phyloP scores from a whole-genome alignment of 345 rosid genomes.

The Brassica juncea region DNA sequence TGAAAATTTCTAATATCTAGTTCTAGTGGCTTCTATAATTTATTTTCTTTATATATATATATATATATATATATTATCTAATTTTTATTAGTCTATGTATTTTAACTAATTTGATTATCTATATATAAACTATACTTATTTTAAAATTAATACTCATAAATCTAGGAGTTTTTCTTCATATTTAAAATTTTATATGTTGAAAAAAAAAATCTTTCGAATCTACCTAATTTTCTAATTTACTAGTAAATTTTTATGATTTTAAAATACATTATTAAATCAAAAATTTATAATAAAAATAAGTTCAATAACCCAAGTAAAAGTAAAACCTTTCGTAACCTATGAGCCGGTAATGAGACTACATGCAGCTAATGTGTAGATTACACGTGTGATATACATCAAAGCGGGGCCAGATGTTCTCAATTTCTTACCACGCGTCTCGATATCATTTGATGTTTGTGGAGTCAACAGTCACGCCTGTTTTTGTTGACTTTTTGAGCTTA shows the following conservation, averaged over 20 bases:
- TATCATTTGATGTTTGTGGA: conserved; percentile 2
- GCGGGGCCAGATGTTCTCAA: not conserved
- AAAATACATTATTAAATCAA: not conserved
- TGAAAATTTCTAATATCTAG: not conserved
- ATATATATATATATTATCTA: too few relatives aligned
- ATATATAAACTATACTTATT: too few relatives aligned
- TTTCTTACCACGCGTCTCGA: not conserved
- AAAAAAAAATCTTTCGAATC: too few relatives aligned
- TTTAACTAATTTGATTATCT: too few relatives aligned
- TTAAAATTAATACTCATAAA: too few relatives aligned
- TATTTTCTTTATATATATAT: too few relatives aligned
- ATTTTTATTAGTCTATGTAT: too few relatives aligned
- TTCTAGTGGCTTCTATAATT: not conserved
- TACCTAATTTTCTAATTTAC: too few relatives aligned
- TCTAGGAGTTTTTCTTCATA: not conserved
- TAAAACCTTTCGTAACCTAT: not conserved
- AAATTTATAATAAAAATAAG: too few relatives aligned
- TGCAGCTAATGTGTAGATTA: not conserved
- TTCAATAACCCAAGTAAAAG: not conserved
- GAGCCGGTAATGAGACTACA: conserved; percentile 5
- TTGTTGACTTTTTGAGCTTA: conserved; percentile 24
- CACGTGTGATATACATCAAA: not conserved
- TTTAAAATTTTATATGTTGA: not conserved
- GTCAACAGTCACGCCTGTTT: conserved; percentile 31
- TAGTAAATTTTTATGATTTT: not conserved